phyloP scores from a whole-genome alignment of 176 grass and related monocot species.

The Melocanna baccifera region DNA sequence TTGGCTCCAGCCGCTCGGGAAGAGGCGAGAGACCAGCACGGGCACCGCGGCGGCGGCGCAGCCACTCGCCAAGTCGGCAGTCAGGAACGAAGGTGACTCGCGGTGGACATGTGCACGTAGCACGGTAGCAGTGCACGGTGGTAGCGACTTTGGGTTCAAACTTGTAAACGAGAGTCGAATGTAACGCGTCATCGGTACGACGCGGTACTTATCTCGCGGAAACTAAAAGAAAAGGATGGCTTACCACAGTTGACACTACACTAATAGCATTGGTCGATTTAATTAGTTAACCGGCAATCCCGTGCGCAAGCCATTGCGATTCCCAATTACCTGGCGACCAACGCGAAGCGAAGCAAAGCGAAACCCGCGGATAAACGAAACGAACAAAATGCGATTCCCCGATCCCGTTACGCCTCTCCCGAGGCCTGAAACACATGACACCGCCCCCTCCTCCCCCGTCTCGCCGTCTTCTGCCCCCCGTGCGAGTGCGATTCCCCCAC shows the following conservation, averaged over 20 bases:
- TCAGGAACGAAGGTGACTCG: too few relatives aligned
- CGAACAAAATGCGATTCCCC: conserved; percentile 42
- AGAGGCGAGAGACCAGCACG: neutral
- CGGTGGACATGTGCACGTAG: neutral
- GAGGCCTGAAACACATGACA: neutral
- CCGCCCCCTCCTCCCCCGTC: neutral
- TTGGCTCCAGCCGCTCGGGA: neutral
- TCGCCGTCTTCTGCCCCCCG: neutral
- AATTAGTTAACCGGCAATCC: too few relatives aligned
- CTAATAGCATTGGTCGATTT: too few relatives aligned
- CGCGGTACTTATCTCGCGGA: too few relatives aligned
- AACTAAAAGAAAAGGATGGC: too few relatives aligned
- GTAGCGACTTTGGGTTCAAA: neutral
- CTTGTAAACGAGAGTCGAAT: too few relatives aligned
- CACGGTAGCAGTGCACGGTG: neutral
- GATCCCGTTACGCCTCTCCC: conserved; percentile 57
- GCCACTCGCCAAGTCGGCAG: too few relatives aligned
- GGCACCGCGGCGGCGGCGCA: too few relatives aligned
- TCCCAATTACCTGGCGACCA: conserved; percentile 32
- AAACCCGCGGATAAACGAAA: conserved; percentile 48
- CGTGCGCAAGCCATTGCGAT: neutral
- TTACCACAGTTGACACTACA: too few relatives aligned
- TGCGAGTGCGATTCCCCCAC: conserved; percentile 48
- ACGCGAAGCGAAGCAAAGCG: conserved; percentile 15
- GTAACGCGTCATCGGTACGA: too few relatives aligned